Evolutionary conservation across 129 eudicot genomes (phyloP), one percentile per base, ranked within the genome.

Genomic region (carrot (Daucus carota)): DNA sequence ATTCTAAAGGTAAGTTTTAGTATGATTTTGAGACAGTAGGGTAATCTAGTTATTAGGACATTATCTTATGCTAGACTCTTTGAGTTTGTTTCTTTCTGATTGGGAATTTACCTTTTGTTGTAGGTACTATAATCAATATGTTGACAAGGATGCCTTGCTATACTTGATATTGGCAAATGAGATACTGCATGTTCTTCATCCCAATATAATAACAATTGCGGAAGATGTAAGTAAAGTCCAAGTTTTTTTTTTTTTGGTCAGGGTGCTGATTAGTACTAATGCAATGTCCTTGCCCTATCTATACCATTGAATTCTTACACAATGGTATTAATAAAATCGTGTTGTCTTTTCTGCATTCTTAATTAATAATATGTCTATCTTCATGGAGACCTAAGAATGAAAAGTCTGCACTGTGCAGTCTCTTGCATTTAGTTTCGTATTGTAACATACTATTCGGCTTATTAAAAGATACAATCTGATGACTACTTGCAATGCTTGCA

Each of bases 101-200:
- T 72, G 34, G 29, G 29, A n/a, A 40, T 63, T 3, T 38, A 36
- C 18, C 16, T 76, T 74, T 46, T 43, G 6, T 76, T 83, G 83
- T 86, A 94, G 99, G 89, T 91, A 84, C 82, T 91, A 90, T 69
- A 91, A 94, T 79, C 97, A 94, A 80, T 91, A 94, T 71, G 96
- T 94, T n/a, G 99, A 91, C 81, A 87, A 86, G 80, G 91, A 87
- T 59, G 97, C 97, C 3, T 20, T 94, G 74, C 62, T 94, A 66
- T 94, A 94, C 85, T 94, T 94, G 82, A 87, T 91, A 73, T 71
- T 94, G 77, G 99, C 96, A 44, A 94, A 94, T 75, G 99, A 94
- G 80, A 77, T 86, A 47, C 83, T 94, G 75, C 99, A 94, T 70
- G 75, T 67, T 79, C 96, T 94, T 80, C 97, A 93, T 86, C 98